Evolutionary conservation across 345 rosid species (phyloP), one percentile per base, ranked within the genome.

Genomic region (Nasturtium officinale): DNA sequence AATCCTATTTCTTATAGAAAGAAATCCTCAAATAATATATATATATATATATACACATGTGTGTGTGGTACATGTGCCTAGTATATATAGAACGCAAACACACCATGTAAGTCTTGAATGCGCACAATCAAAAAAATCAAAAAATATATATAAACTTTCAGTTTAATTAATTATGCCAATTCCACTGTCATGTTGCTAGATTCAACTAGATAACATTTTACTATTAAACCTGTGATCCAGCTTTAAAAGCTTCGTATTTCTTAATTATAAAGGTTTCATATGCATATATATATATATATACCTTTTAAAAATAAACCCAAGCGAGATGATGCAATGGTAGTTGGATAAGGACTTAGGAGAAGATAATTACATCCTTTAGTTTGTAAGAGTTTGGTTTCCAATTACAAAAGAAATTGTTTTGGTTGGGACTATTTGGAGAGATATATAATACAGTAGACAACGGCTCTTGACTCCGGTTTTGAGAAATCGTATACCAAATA

Each of bases 211-310:
- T 35, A 25, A 37, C 25, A 29, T 26, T 56, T 45, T 65, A 25
- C 63, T 62, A 59, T 11, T 5, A 51, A 40, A 61, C 53, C 33
- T 53, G 37, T 21, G 45, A 52, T 72, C 29, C 76, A 62, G 62
- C 54, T 72, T 72, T 40, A 52, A 72, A 52, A 66, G 53, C 60
- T 66, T 65, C 28, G 45, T 66, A 66, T 57, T 48, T 74, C 57
- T 58, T 23, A 2, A 16, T 58, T 23, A 1, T 16, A 54, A 73
- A 65, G 28, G 33, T 35, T 57, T 56, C 50, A 32, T 32, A 51
- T 35, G 47, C 47, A 54, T 32, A 54, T 2, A 32, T 32, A 51
- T 35, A 37, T 37, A 54, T 32, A 54, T 2, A 72, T 9, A 64
- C 30, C 64, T 63, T 63, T 42, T 32, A 54, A 42, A 47, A 17